phyloP scores from a whole-genome alignment of 2,329 filamentous ascomycete genomes.

The Paraphaeosphaeria sporulosa region DNA sequence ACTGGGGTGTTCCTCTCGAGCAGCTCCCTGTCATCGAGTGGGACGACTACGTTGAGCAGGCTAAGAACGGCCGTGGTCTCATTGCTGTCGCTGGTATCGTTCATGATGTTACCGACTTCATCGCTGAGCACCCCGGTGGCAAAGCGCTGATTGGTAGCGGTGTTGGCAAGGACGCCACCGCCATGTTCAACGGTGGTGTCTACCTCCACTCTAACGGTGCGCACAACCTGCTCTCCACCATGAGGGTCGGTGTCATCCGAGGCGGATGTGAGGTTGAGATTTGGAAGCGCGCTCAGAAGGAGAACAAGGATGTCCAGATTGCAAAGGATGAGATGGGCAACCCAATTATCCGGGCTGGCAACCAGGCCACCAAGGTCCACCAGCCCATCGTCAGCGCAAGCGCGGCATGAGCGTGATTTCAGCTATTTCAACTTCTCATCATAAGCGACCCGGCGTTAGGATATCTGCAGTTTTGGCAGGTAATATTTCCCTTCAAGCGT shows the following conservation, averaged over 20 bases:
- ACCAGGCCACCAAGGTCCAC: conserved; percentile 83
- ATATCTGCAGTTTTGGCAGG: conserved; percentile 29
- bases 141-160: conserved; percentile 53
- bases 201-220: conserved; percentile 53
- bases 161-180: conserved; percentile 53
- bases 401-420: conserved; percentile 67
- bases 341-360: conserved; percentile 83
- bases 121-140: conserved; percentile 54
- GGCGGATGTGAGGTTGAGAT: conserved; percentile 55
- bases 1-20: conserved; percentile 54
- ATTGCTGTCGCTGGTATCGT: conserved; percentile 53
- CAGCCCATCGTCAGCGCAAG: conserved; percentile 84
- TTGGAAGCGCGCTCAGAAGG: conserved; percentile 53
- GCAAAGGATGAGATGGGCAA: conserved; percentile 82
- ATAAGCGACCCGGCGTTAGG: conserved; percentile 44
- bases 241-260: conserved; percentile 54
- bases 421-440: conserved; percentile 14
- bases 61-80: conserved; percentile 52
- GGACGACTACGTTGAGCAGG: conserved; percentile 54
- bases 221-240: conserved; percentile 53
- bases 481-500: conserved; percentile 38
- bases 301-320: conserved; percentile 75
- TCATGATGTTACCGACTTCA: conserved; percentile 53
- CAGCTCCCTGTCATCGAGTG: conserved; percentile 54
- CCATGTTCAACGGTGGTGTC: conserved; percentile 55